Conservation (phyloP, 1,284 basidiomycete species). For the Tilletia horrida region DNA sequence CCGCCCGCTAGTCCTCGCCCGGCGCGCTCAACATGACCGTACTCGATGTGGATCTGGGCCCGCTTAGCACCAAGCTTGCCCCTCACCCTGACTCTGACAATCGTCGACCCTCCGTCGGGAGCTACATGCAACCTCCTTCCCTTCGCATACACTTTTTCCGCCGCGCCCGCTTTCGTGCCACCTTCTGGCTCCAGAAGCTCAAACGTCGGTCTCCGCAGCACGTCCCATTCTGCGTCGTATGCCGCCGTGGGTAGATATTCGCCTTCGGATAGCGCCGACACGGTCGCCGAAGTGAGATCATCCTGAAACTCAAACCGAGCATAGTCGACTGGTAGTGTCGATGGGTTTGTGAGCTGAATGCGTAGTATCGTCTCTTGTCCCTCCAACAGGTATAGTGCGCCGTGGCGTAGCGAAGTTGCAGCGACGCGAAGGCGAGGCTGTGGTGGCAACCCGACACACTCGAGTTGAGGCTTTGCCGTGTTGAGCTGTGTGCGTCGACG, state of each 20-base stretch:
- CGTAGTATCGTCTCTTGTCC: constrained; percentile 82
- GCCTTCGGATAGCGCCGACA: constrained; percentile 68
- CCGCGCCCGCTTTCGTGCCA: not conserved
- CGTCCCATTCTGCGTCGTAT: constrained; percentile 83
- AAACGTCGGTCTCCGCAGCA: constrained; percentile 75
- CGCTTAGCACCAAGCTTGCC: constrained; percentile 83
- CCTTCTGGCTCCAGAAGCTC: constrained; percentile 62
- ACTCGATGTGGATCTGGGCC: constrained; percentile 77
- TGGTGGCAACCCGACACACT: constrained; percentile 75
- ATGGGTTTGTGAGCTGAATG: constrained; percentile 78
- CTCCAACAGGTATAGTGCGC: constrained; percentile 56
- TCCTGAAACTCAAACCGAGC: constrained; percentile 81
- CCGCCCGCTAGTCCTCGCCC: constrained; percentile 36
- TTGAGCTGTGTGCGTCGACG: constrained; percentile 7
- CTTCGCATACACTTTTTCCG: constrained; percentile 54
- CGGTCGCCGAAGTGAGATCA: constrained; percentile 73
- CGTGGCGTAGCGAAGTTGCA: not conserved
- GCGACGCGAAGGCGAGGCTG: constrained; percentile 8
- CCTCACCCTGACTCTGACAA: constrained; percentile 69
- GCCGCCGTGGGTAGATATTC: constrained; percentile 76
- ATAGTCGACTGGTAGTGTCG: constrained; percentile 75
- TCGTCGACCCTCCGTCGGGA: constrained; percentile 64
- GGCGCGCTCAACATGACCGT: constrained; percentile 66
- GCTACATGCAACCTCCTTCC: constrained; percentile 56
- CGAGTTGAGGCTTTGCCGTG: constrained; percentile 56